These are phyloP conservation scores for Aspergillus sp. DNA, from an alignment of 2,329 filamentous ascomycete species.

Conservation along the genomic window DNA sequence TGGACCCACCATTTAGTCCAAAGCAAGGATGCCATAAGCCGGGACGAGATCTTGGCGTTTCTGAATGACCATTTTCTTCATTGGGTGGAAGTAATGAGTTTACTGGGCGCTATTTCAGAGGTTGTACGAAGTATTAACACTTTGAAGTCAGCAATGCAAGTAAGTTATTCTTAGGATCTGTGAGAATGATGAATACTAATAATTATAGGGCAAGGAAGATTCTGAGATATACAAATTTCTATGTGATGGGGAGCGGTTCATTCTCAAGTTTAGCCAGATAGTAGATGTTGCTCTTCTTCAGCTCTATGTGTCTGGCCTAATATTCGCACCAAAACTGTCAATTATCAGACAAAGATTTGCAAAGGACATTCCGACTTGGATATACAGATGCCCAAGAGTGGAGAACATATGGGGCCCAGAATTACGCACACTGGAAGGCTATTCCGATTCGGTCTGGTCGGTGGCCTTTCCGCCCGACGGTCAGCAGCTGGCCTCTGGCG, in stretches of 20 bases:
- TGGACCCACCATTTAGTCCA: constrained; percentile 26
- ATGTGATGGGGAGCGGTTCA: not conserved
- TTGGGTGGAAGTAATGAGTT: constrained; percentile 25
- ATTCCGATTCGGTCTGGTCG: too few species aligned
- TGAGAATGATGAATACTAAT: not conserved
- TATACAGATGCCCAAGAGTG: too few species aligned
- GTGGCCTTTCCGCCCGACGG: too few species aligned
- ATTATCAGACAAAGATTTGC: too few species aligned
- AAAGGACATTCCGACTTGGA: too few species aligned
- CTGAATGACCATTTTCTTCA: constrained; percentile 23
- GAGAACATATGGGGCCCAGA: too few species aligned
- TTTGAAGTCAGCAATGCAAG: constrained; percentile 12
- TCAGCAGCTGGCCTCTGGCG: too few species aligned
- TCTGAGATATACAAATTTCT: constrained; percentile 21
- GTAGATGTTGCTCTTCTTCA: too few species aligned
- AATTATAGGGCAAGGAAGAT: constrained; percentile 8
- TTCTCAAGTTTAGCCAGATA: too few species aligned
- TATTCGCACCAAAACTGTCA: too few species aligned
- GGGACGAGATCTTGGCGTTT: constrained; percentile 13
- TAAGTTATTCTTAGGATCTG: constrained; percentile 8
- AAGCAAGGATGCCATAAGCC: constrained; percentile 4
- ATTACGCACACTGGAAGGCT: too few species aligned
- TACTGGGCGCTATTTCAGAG: constrained; percentile 19
- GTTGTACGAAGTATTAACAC: constrained; percentile 13
- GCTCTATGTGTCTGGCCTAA: too few species aligned